Percentiles rank a stretch among this genome's conserved stretches.
Evolutionary conservation across 2,329 filamentous ascomycete genomes (phyloP).

Genomic region (Exophiala sideris): DNA sequence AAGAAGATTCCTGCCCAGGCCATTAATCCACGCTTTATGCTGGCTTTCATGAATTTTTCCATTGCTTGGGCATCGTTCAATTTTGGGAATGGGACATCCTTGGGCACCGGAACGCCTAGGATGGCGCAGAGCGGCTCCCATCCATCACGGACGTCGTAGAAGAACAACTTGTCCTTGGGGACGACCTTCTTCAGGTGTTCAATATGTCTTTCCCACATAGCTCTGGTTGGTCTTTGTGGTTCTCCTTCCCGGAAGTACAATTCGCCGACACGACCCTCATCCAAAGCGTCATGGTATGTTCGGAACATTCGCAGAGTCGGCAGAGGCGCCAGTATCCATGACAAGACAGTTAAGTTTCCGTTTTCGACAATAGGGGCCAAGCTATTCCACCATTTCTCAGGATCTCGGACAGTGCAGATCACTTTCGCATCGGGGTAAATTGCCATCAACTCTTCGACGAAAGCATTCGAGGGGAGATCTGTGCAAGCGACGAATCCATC

Average conservation of each 20-base stretch:
- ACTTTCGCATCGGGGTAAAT: constrained; percentile 51
- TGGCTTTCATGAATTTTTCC: constrained; percentile 27
- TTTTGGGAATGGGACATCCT: constrained; percentile 28
- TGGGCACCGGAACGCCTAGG: constrained; percentile 29
- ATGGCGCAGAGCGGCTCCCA: constrained; percentile 31
- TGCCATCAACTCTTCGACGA: constrained; percentile 46
- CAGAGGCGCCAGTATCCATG: constrained; percentile 26
- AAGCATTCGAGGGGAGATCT: constrained; percentile 43
- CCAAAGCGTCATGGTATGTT: constrained; percentile 26
- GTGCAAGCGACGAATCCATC: constrained; percentile 48
- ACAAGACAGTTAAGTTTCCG: constrained; percentile 25
- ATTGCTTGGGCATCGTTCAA: constrained; percentile 29
- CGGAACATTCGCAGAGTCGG: constrained; percentile 26
- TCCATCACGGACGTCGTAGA: constrained; percentile 35
- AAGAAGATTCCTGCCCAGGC: constrained; percentile 31
- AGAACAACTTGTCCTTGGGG: constrained; percentile 34
- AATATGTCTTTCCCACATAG: constrained; percentile 28
- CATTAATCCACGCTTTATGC: constrained; percentile 30
- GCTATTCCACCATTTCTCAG: constrained; percentile 41
- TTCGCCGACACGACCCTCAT: constrained; percentile 25
- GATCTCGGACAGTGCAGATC: constrained; percentile 42
- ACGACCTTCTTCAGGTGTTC: constrained; percentile 28
- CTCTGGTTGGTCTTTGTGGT: constrained; percentile 23
- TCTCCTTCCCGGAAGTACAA: constrained; percentile 25
- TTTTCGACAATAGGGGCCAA: constrained; percentile 28